Base-by-base conservation (phyloP, 345 rosid genomes). In the Citropsis articulata region DNA sequence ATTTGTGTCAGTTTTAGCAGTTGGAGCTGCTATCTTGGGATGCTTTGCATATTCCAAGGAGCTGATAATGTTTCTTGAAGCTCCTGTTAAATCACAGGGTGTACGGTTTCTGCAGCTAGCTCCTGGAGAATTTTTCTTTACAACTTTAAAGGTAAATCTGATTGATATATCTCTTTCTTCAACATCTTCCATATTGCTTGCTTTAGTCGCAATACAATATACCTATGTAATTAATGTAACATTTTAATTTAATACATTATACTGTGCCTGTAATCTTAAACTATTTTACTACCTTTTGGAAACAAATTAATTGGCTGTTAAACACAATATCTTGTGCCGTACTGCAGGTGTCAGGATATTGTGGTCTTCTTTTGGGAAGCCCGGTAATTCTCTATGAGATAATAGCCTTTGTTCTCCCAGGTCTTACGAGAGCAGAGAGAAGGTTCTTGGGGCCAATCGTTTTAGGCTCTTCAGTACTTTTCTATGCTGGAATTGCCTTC, bases 111-210 rank as follows among this genome's bases (percentile, higher is more conserved):
- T 95, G 76, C 99, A 95, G 83, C 89, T 95, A 33, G 98, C 97
- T 81, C 99, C 99, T 22, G 99, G 99, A 31, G 99, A 95, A 77
- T 93, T 95, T 86, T 95, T 95, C 94, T 95, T 95, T 80, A 95
- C 99, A 9, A 95, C 99, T 79, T 68, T 95, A 67, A 95, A 93
- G 99, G 98, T 95, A 48, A 7, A 86, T 28, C 68, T 66, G n/a
- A 77, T 59, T 67, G 30, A 42, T 50, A 25, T 40, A 35, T 60
- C 64, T 74, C 21, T 61, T 10, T 19, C 6, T 22, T 72, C 24
- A 5, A 67, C 62, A 61, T 70, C 14, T 36, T 78, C 69, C 53
- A 21, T 75, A n/a, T 25, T 59, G 28, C 48, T 16, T 59, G 14
- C 69, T 14, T 69, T 38, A 53, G 68, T 66, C 28, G 31, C 42